These are phyloP conservation scores for Balansia obtecta DNA, from an alignment of 2,329 filamentous ascomycete genomes.

Conservation along the genomic window DNA sequence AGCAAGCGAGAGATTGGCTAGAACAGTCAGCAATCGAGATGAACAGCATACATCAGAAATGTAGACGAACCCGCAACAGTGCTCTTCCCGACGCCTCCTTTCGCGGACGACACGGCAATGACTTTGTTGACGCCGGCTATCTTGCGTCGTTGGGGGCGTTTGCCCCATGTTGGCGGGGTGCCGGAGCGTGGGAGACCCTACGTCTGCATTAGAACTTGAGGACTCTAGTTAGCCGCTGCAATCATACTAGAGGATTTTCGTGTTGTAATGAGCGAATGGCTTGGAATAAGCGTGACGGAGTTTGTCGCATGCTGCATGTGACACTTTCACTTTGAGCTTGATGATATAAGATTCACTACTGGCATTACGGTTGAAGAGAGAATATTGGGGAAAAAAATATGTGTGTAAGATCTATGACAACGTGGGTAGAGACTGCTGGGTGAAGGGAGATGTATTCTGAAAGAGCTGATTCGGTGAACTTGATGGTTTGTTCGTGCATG, in stretches of 20 bases:
- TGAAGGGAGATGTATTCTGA: too few relatives aligned
- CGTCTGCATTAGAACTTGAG: neutral
- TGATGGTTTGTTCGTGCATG: too few relatives aligned
- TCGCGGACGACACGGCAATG: slow-evolving; percentile 94
- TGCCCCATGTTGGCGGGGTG: slow-evolving; percentile 42
- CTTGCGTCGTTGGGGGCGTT: slow-evolving; percentile 66
- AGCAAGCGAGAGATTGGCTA: slow-evolving; percentile 71
- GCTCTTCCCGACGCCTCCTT: slow-evolving; percentile 96
- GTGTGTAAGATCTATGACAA: too few relatives aligned
- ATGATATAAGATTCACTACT: neutral
- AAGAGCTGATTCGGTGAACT: too few relatives aligned
- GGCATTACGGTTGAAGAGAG: neutral
- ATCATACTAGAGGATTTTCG: slow-evolving; percentile 73
- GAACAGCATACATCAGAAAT: neutral
- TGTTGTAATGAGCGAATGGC: slow-evolving; percentile 33
- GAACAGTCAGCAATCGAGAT: neutral
- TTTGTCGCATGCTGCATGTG: slow-evolving; percentile 23
- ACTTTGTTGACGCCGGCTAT: slow-evolving; percentile 81
- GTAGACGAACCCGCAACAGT: slow-evolving; percentile 61
- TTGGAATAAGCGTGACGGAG: slow-evolving; percentile 24
- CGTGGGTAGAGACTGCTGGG: neutral
- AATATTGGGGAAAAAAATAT: neutral
- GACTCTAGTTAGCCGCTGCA: fast-evolving
- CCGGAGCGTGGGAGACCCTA: slow-evolving; percentile 78
- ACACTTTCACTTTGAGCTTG: neutral